Percentiles rank a stretch among this genome's conserved stretches.
phyloP scores from a whole-genome alignment of 257 asterid species.

The Solanum habrochaites region DNA sequence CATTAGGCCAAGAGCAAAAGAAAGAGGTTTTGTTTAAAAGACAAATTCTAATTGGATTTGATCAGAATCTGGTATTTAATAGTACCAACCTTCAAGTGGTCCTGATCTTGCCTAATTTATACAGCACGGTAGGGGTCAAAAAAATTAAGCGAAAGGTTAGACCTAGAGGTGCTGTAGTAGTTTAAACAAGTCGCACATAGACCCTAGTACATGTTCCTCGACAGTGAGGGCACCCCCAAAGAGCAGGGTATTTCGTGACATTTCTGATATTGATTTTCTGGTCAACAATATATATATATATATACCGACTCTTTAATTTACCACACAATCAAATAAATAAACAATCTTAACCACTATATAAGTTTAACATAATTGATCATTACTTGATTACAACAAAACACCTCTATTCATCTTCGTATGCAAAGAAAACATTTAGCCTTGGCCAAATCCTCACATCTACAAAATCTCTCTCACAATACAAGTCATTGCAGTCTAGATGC shows the following conservation, averaged over 20 bases:
- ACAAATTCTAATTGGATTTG: neutral
- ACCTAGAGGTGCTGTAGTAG: neutral
- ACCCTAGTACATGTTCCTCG: too few relatives aligned
- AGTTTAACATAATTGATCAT: neutral
- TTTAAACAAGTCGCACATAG: too few relatives aligned
- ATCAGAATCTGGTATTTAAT: neutral
- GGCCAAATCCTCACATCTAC: neutral
- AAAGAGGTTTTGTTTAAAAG: neutral
- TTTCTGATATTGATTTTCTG: neutral
- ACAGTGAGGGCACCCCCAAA: too few relatives aligned
- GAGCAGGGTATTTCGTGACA: too few relatives aligned
- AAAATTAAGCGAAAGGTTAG: neutral
- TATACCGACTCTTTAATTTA: neutral
- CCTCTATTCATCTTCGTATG: neutral
- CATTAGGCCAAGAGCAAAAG: neutral
- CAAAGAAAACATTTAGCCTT: neutral
- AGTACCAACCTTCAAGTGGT: neutral
- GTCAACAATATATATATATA: neutral
- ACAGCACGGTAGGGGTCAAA: neutral
- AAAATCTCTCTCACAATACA: neutral
- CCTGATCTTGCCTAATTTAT: neutral
- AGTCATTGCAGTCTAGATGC: neutral
- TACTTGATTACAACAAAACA: neutral
- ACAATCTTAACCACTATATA: neutral
- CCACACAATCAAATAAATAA: neutral